These are phyloP conservation scores for Cryomyces minteri DNA, from an alignment of 495 filamentous ascomycete genomes.

Conservation along the genomic window DNA sequence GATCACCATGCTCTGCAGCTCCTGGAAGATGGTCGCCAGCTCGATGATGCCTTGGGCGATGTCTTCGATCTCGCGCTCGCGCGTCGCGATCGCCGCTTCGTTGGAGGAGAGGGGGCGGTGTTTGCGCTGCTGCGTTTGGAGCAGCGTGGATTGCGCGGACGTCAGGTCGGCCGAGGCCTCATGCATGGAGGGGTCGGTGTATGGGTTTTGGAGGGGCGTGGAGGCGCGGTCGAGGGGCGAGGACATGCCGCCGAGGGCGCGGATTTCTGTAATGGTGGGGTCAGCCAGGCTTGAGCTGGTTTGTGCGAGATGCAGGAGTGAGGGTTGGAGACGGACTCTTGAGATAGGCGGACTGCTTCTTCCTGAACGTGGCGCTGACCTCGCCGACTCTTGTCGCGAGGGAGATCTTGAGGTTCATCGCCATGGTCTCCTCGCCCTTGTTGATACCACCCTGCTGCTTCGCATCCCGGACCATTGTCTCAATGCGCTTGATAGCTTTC, in stretches of 20 bases:
- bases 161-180: constrained; percentile 84
- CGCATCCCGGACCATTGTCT: constrained; percentile 62
- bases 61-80: constrained; percentile 92
- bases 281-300: not conserved
- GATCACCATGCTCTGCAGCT: constrained; percentile 90
- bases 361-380: constrained; percentile 77
- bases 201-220: constrained; percentile 45
- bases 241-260: constrained; percentile 50
- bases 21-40: constrained; percentile 86
- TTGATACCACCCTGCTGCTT: constrained; percentile 49
- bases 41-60: constrained; percentile 98
- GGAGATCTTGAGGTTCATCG: constrained; percentile 82
- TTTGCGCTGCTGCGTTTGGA: constrained; percentile 43
- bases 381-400: constrained; percentile 81
- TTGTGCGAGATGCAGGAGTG: not conserved
- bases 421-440: constrained; percentile 82
- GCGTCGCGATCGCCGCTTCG: constrained; percentile 72
- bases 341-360: constrained; percentile 91
- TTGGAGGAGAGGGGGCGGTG: constrained; percentile 55
- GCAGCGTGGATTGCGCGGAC: constrained; percentile 75
- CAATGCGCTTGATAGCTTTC: constrained; percentile 67
- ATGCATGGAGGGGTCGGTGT: constrained; percentile 62
- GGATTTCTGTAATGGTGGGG: constrained; percentile 42
- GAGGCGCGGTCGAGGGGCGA: constrained; percentile 42
- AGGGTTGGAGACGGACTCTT: constrained; percentile 43